These are phyloP conservation scores for Trichoderma sp. DNA, from an alignment of 2,329 filamentous ascomycete species.

Conservation along the genomic window DNA sequence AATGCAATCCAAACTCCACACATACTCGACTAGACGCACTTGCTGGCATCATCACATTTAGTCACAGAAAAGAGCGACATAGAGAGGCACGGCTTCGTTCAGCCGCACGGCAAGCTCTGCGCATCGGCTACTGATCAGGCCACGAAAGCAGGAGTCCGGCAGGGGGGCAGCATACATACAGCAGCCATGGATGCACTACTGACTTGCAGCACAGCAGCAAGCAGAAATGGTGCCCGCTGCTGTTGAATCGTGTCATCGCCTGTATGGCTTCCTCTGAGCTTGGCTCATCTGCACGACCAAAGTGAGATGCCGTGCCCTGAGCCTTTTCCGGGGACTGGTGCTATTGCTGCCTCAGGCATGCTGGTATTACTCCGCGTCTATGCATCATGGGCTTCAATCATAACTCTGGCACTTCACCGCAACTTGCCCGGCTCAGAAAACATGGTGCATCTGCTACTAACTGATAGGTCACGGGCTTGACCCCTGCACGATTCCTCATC, in stretches of 20 bases:
- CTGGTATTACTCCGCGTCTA: too few relatives aligned
- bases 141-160: slow-evolving; percentile 3
- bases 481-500: slow-evolving; percentile 1
- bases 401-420: slow-evolving; percentile 4
- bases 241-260: slow-evolving; percentile 7
- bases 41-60: too few relatives aligned
- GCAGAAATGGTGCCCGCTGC: neutral
- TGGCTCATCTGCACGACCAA: neutral
- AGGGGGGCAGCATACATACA: neutral
- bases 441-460: neutral
- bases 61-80: neutral
- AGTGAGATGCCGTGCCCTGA: neutral
- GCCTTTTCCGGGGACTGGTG: neutral
- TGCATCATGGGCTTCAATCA: too few relatives aligned
- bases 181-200: too few relatives aligned
- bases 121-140: neutral
- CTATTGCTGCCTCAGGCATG: neutral
- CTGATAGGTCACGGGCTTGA: neutral
- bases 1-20: slow-evolving; percentile 5
- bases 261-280: slow-evolving; percentile 10
- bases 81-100: neutral
- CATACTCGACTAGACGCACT: neutral
- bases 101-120: neutral
- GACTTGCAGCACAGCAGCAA: neutral
- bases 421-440: slow-evolving; percentile 5